phyloP scores from a whole-genome alignment of 495 filamentous ascomycete species.

The Aspergillus panamensis region DNA sequence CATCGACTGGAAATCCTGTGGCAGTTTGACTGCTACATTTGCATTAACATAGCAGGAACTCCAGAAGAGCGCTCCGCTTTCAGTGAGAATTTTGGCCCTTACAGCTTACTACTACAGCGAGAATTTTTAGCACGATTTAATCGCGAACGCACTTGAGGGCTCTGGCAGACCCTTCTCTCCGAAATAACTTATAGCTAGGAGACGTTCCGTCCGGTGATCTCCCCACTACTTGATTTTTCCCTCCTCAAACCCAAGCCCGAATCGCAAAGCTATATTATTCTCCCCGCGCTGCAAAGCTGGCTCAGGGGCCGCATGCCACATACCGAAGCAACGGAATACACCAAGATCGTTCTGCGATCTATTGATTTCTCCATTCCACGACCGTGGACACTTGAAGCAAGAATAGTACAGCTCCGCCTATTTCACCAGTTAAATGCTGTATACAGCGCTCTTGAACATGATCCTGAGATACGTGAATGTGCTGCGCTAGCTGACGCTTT shows the following conservation, averaged over 20 bases:
- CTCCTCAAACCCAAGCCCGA: background rate
- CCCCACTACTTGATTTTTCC: background rate
- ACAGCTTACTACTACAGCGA: background rate
- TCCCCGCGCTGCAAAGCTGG: background rate
- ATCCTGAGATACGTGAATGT: background rate
- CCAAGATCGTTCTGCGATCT: background rate
- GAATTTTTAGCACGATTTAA: background rate
- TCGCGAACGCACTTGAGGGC: background rate
- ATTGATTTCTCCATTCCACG: background rate
- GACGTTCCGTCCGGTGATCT: background rate
- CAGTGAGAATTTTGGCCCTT: background rate
- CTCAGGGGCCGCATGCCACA: background rate
- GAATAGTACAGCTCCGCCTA: background rate
- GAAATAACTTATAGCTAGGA: background rate
- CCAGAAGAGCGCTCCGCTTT: background rate
- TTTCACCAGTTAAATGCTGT: background rate
- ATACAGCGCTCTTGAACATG: background rate
- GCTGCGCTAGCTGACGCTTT: background rate
- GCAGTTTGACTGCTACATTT: background rate
- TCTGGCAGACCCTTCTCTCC: background rate
- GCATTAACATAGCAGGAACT: background rate
- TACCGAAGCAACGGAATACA: background rate
- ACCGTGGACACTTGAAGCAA: background rate
- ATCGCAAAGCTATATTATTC: background rate
- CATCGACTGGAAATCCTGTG: background rate